Evolutionary conservation across 805 yeast species (phyloP).

Genomic region (Sungouiella thailandica): DNA sequence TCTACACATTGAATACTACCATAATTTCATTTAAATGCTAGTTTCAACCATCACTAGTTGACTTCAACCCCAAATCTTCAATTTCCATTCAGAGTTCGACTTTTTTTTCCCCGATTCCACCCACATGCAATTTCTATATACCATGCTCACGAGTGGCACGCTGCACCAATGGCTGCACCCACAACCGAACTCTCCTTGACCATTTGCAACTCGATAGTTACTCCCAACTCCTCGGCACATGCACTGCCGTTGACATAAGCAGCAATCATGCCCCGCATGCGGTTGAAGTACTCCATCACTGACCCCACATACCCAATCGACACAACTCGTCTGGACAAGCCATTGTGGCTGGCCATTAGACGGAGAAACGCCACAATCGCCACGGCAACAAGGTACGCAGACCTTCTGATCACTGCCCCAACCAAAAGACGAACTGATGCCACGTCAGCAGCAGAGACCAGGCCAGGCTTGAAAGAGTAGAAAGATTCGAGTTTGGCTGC

Average conservation of each 20-base stretch:
- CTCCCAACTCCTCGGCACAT: slow-evolving; percentile 20
- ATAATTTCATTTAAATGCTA: too few species aligned
- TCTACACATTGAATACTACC: too few species aligned
- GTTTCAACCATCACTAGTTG: too few species aligned
- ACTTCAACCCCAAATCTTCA: too few species aligned
- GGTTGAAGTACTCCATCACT: slow-evolving; percentile 39
- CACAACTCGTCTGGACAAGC: slow-evolving; percentile 16
- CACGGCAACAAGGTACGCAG: slow-evolving; percentile 39
- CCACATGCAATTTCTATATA: too few species aligned
- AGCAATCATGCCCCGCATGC: slow-evolving; percentile 29
- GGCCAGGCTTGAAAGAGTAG: slow-evolving; percentile 18
- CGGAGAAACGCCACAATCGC: slow-evolving; percentile 35
- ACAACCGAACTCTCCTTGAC: slow-evolving; percentile 44
- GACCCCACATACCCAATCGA: slow-evolving; percentile 50
- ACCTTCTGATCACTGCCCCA: slow-evolving; percentile 38
- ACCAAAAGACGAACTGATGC: slow-evolving; percentile 26
- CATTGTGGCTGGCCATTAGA: slow-evolving; percentile 21
- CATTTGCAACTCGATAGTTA: slow-evolving; percentile 32
- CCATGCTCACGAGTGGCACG: slow-evolving; percentile 1
- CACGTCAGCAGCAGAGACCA: slow-evolving; percentile 24
- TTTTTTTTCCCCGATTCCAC: too few species aligned
- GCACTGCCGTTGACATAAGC: slow-evolving; percentile 20
- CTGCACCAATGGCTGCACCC: slow-evolving; percentile 53
- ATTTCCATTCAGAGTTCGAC: too few species aligned
- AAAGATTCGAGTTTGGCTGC: slow-evolving; percentile 15